Evolutionary conservation across 306 rosid species (phyloP).

Genomic region (Pueraria montana): DNA sequence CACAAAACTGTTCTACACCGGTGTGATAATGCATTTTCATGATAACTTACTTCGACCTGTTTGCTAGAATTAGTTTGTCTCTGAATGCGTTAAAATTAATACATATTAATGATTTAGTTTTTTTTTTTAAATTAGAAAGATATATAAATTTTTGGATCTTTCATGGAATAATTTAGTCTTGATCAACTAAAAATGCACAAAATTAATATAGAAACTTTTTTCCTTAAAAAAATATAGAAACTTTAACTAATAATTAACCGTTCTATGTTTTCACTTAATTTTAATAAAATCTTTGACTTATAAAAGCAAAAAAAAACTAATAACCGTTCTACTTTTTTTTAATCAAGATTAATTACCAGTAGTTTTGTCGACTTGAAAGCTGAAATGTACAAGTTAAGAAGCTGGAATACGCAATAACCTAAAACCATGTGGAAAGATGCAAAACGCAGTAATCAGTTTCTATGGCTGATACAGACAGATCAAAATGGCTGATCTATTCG

Average conservation of each 20-base stretch:
- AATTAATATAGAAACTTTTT: not conserved
- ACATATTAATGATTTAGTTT: no score
- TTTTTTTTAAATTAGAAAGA: no score
- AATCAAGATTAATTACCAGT: no score
- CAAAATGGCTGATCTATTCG: constrained; percentile 10
- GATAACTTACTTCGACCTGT: no score
- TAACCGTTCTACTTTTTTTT: not conserved
- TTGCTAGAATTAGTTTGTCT: no score
- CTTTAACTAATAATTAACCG: not conserved
- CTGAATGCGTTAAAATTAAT: no score
- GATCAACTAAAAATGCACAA: not conserved
- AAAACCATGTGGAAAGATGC: not conserved
- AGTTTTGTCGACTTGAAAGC: not conserved
- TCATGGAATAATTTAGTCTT: no score
- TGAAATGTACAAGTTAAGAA: constrained; percentile 15
- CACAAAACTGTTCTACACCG: not conserved
- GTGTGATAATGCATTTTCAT: no score
- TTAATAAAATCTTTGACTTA: not conserved
- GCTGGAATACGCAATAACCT: constrained; percentile 1
- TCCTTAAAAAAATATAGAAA: no score
- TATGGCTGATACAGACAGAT: not conserved
- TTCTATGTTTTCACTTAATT: not conserved
- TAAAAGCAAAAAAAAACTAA: not conserved
- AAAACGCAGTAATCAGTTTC: not conserved
- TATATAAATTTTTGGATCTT: no score